Conservation (phyloP, 2,329 filamentous ascomycete genomes). For the Uncinocarpus reesii region DNA sequence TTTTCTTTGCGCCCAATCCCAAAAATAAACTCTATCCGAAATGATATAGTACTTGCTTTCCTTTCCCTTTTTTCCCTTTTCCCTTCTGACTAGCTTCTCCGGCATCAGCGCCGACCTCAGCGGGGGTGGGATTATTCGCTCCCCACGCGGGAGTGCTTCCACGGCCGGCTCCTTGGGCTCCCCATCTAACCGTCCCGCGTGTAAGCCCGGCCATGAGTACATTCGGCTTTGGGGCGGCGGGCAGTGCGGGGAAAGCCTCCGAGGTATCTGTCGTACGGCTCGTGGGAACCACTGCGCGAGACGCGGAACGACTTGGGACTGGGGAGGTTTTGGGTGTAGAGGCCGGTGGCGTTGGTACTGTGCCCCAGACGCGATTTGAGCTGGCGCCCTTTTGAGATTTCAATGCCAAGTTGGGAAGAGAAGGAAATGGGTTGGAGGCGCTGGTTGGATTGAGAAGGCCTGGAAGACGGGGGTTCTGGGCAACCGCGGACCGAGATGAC, state of each 20-base stretch:
- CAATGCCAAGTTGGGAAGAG: conserved; percentile 26
- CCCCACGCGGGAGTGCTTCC: conserved; percentile 32
- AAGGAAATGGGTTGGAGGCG: conserved; percentile 37
- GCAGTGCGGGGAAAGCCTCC: conserved; percentile 74
- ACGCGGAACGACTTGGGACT: conserved; percentile 22
- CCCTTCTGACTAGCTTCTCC: conserved; percentile 23
- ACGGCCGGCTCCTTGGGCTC: conserved; percentile 28
- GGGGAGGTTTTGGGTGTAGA: conserved; percentile 20
- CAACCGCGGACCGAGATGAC: conserved; percentile 52
- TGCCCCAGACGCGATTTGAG: conserved; percentile 21
- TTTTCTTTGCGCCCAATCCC: not conserved
- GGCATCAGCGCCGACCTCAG: conserved; percentile 17
- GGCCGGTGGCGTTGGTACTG: conserved; percentile 18
- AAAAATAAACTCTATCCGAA: conserved; percentile 24
- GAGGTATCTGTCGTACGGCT: conserved; percentile 24
- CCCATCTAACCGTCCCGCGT: conserved; percentile 39
- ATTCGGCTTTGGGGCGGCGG: conserved; percentile 61
- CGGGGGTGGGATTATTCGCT: conserved; percentile 18
- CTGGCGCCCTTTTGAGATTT: conserved; percentile 16
- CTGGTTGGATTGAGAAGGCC: conserved; percentile 24
- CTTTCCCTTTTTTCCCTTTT: conserved; percentile 30
- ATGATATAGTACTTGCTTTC: conserved; percentile 33
- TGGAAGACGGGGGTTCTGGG: conserved; percentile 46
- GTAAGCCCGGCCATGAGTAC: conserved; percentile 43
- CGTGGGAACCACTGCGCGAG: conserved; percentile 22